A percentile compares a stretch with the other conserved stretches of the same genome.
These are phyloP conservation scores for Trichoderma sp. DNA, from an alignment of 2,329 filamentous ascomycete genomes.

Conservation along the genomic window DNA sequence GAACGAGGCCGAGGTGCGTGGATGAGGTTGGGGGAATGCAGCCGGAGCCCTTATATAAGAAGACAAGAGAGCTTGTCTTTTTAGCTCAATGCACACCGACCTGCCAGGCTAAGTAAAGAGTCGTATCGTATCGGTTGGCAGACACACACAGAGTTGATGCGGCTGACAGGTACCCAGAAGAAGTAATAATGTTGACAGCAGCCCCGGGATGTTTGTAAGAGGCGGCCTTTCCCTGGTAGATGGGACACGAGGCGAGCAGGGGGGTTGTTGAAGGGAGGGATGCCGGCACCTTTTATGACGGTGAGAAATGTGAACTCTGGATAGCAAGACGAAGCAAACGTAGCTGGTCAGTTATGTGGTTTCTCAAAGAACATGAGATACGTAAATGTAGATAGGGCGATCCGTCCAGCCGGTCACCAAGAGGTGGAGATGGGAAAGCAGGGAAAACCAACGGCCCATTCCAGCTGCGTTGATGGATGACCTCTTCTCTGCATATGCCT, in stretches of 20 bases:
- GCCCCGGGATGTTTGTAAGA: not conserved
- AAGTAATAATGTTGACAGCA: not conserved
- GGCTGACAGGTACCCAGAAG: conserved; percentile 14
- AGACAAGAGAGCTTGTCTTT: not conserved
- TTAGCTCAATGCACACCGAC: conserved; percentile 19
- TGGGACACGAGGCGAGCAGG: conserved; percentile 18
- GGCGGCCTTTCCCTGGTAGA: conserved; percentile 12
- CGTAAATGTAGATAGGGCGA: not conserved
- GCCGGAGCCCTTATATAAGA: conserved; percentile 21
- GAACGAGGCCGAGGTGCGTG: not conserved
- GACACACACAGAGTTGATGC: not conserved
- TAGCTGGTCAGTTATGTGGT: not conserved
- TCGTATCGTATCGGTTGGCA: not conserved
- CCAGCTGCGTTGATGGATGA: too few species aligned
- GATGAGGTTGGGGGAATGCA: not conserved
- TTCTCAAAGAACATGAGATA: too few species aligned
- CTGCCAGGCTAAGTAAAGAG: conserved; percentile 13
- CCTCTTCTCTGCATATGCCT: too few species aligned
- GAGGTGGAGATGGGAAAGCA: not conserved
- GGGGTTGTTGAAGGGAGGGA: not conserved
- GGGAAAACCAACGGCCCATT: not conserved
- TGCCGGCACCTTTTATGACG: conserved; percentile 17
- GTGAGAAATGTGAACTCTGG: conserved; percentile 15
- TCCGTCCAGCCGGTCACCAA: not conserved
- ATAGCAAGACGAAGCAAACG: not conserved